Percentiles rank a stretch among this genome's conserved stretches.
These are phyloP conservation scores for Chrysosporium queenslandicum DNA, from an alignment of 2,329 filamentous ascomycete species.

Conservation along the genomic window DNA sequence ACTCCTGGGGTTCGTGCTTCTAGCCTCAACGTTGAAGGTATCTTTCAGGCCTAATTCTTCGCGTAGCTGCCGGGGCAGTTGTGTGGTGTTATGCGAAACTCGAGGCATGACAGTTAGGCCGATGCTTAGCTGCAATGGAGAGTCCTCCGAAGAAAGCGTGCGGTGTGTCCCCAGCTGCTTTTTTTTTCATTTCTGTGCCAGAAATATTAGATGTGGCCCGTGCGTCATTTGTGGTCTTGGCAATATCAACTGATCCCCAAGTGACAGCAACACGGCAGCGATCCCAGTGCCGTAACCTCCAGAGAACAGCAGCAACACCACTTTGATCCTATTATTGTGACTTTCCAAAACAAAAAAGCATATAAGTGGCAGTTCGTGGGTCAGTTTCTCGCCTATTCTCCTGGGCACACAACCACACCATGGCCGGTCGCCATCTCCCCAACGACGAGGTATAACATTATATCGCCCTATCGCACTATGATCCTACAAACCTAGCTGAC, in stretches of 20 bases:
- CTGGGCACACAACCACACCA: slow-evolving; percentile 3
- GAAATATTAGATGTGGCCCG: not conserved
- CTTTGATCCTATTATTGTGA: no score
- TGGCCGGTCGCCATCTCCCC: slow-evolving; percentile 23
- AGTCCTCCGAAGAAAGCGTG: not conserved
- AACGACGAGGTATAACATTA: slow-evolving; percentile 34
- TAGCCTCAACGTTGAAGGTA: slow-evolving; percentile 23
- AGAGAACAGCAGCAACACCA: no score
- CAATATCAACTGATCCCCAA: not conserved
- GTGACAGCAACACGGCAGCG: not conserved
- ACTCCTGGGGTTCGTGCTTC: slow-evolving; percentile 17
- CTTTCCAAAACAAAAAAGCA: no score
- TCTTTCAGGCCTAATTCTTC: slow-evolving; percentile 35
- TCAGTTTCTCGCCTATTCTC: no score
- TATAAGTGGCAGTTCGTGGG: no score
- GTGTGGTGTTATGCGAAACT: slow-evolving; percentile 34
- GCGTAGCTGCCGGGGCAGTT: slow-evolving; percentile 32
- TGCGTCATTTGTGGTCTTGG: slow-evolving; percentile 6
- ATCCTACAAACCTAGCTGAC: not conserved
- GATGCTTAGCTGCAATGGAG: not conserved
- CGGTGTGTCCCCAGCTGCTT: no score
- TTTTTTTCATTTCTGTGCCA: not conserved
- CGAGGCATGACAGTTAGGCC: slow-evolving; percentile 24
- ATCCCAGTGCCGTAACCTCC: not conserved
- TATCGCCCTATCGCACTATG: not conserved